phyloP scores from a whole-genome alignment of 78 protist genomes.

The Dictyostelium discoideum region DNA sequence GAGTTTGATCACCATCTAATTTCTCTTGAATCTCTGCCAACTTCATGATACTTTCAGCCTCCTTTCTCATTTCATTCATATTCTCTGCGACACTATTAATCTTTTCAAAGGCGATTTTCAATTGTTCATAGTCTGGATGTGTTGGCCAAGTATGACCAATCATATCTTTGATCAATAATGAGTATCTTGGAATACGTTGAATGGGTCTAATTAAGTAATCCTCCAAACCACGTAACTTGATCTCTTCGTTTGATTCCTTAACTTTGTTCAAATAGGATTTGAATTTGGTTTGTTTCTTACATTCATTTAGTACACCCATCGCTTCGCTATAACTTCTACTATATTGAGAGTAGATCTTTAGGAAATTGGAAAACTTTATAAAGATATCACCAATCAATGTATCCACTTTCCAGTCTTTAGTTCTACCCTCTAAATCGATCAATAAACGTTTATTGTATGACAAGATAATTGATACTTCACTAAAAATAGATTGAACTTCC shows the following conservation, averaged over 20 bases:
- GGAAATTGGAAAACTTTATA: constrained; percentile 52
- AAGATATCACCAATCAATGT: constrained; percentile 75
- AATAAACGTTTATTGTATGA: constrained; percentile 15
- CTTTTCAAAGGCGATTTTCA: constrained; percentile 31
- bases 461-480: constrained; percentile 35
- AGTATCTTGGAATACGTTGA: constrained; percentile 75
- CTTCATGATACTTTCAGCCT: constrained; percentile 63
- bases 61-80: constrained; percentile 61
- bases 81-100: constrained; percentile 57
- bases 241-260: constrained; percentile 44
- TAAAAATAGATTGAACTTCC: constrained; percentile 40
- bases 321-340: constrained; percentile 36
- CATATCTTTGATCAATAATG: constrained; percentile 59
- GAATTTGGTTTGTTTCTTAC: constrained; percentile 64
- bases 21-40: constrained; percentile 79
- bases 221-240: constrained; percentile 59
- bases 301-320: constrained; percentile 46
- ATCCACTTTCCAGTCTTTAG: background rate
- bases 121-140: constrained; percentile 65
- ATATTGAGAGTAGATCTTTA: constrained; percentile 68
- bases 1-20: constrained; percentile 12
- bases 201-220: constrained; percentile 72
- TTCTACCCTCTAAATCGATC: background rate
- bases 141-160: constrained; percentile 64
- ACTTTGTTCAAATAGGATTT: constrained; percentile 40